Percentiles rank a stretch among this genome's conserved stretches.
Evolutionary conservation across 2,329 filamentous ascomycete species (phyloP).

Genomic region (Fusarium floridanum): DNA sequence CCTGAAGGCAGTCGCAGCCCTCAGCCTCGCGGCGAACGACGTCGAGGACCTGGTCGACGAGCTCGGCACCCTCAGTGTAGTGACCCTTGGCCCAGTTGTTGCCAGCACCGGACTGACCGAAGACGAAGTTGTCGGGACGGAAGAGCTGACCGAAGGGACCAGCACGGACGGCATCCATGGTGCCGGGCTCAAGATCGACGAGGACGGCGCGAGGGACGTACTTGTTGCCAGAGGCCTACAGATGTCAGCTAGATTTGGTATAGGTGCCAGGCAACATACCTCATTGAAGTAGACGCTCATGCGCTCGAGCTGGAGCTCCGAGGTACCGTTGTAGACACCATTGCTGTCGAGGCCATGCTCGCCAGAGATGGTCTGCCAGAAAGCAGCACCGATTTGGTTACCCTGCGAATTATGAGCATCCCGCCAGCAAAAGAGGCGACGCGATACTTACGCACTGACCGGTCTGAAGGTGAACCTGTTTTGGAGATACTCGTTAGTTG

Average conservation of each 20-base stretch:
- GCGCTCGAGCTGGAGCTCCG: constrained; percentile 98
- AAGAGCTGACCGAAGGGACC: constrained; percentile 99
- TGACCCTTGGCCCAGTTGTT: constrained; percentile 99
- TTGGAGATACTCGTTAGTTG: constrained; percentile 65
- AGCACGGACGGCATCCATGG: constrained; percentile 98
- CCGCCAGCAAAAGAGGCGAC: constrained; percentile 22
- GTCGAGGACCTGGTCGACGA: constrained; percentile 97
- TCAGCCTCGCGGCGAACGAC: constrained; percentile 99
- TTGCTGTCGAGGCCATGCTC: constrained; percentile 98
- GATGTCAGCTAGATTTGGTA: constrained; percentile 27
- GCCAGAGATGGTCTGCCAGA: constrained; percentile 92
- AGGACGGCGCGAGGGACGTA: constrained; percentile 99
- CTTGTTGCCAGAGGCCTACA: constrained; percentile 94
- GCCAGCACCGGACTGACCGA: constrained; percentile 98
- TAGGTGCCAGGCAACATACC: constrained; percentile 53
- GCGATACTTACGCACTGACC: constrained; percentile 88
- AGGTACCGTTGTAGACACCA: constrained; percentile 98
- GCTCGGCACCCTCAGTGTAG: constrained; percentile 99
- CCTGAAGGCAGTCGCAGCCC: constrained; percentile 99
- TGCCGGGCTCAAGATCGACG: constrained; percentile 99
- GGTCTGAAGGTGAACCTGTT: constrained; percentile 99
- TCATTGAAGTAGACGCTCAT: constrained; percentile 99
- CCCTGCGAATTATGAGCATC: constrained; percentile 72
- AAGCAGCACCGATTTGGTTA: constrained; percentile 99
- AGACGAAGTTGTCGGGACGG: constrained; percentile 99